Evolutionary conservation across 164 flowering plant genomes (phyloP).

Genomic region (Magnolia officinalis): DNA sequence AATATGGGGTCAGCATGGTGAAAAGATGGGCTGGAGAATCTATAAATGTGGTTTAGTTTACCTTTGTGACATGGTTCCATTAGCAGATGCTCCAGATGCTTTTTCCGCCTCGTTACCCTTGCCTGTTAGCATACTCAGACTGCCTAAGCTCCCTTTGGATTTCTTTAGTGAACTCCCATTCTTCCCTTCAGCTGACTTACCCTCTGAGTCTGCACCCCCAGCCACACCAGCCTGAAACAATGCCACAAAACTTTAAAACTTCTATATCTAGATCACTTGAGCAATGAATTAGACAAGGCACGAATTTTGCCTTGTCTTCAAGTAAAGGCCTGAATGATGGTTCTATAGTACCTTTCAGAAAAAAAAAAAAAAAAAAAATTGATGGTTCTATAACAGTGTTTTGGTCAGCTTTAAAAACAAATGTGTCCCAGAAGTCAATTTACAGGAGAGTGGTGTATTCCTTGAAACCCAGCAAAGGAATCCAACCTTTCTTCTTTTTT

Average conservation of each 20-base stretch:
- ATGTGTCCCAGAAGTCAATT: no score
- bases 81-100: slow-evolving; percentile 33
- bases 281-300: background rate
- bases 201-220: slow-evolving; percentile 23
- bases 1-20: background rate
- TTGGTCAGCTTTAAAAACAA: no score
- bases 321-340: no score
- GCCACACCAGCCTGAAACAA: slow-evolving; percentile 21
- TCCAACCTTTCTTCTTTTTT: no score
- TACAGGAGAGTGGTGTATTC: no score
- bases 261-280: background rate
- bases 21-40: background rate
- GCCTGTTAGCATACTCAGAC: slow-evolving; percentile 46
- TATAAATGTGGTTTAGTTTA: background rate
- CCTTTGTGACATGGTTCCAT: slow-evolving; percentile 28
- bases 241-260: background rate
- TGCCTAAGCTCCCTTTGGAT: slow-evolving; percentile 53
- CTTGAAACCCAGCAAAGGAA: no score
- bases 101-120: slow-evolving; percentile 37
- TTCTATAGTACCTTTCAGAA: no score
- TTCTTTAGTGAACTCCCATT: slow-evolving; percentile 21
- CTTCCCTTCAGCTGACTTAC: slow-evolving; percentile 28
- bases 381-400: no score
- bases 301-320: background rate
- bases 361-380: no score